phyloP scores from a whole-genome alignment of 805 yeast species.

The Lipomyces sp. region DNA sequence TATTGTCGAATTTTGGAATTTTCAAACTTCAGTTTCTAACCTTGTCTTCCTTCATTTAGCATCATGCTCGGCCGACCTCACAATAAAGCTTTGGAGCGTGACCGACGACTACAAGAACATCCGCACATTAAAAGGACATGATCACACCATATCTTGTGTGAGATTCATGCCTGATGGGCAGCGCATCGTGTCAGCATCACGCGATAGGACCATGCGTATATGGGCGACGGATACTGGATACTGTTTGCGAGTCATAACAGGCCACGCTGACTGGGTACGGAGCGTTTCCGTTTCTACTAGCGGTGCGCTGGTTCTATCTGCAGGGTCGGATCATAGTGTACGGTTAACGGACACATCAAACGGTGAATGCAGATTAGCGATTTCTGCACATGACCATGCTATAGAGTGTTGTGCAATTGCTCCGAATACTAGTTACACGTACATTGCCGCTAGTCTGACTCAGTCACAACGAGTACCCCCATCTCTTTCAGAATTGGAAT shows the following conservation, averaged over 20 bases:
- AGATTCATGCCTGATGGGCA: slow-evolving; percentile 50
- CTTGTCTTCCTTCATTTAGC: slow-evolving; percentile 38
- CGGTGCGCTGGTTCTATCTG: slow-evolving; percentile 62
- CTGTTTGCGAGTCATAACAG: slow-evolving; percentile 61
- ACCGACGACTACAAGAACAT: slow-evolving; percentile 48
- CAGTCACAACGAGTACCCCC: neutral
- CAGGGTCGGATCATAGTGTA: slow-evolving; percentile 75
- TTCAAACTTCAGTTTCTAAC: slow-evolving; percentile 7
- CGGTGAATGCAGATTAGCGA: slow-evolving; percentile 63
- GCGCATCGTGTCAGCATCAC: slow-evolving; percentile 68
- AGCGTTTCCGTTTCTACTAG: slow-evolving; percentile 46
- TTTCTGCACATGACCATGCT: slow-evolving; percentile 70
- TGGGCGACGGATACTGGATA: slow-evolving; percentile 71
- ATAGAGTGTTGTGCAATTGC: slow-evolving; percentile 69
- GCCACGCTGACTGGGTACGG: slow-evolving; percentile 89
- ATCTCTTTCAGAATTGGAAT: slow-evolving; percentile 41
- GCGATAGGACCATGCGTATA: slow-evolving; percentile 81
- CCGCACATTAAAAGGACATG: slow-evolving; percentile 76
- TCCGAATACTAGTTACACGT: slow-evolving; percentile 42
- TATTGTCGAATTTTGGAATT: neutral
- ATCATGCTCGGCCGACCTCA: slow-evolving; percentile 50
- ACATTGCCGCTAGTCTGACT: slow-evolving; percentile 9
- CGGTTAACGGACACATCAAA: slow-evolving; percentile 63
- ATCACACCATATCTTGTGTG: slow-evolving; percentile 72
- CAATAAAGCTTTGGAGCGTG: slow-evolving; percentile 71